phyloP scores from a whole-genome alignment of 176 grass and related monocot genomes.

The Eleusine indica region DNA sequence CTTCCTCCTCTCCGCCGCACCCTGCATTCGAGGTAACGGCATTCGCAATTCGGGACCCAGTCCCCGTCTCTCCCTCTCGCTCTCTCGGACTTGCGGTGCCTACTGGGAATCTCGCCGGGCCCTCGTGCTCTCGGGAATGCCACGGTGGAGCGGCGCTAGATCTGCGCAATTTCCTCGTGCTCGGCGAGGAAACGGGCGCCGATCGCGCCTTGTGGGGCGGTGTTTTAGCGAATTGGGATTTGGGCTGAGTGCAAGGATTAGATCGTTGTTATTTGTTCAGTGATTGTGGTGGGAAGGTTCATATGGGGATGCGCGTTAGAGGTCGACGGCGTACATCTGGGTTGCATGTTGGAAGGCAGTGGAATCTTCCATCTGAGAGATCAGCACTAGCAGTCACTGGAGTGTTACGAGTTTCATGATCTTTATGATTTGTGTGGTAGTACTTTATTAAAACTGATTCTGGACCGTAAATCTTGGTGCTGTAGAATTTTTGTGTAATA shows the following conservation, averaged over 20 bases:
- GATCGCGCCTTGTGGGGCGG: conserved; percentile 4
- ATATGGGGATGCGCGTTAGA: background rate
- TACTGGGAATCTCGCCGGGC: background rate
- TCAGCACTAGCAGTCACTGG: background rate
- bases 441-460: background rate
- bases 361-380: background rate
- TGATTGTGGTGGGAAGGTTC: background rate
- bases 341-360: background rate
- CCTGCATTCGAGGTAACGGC: conserved; percentile 58
- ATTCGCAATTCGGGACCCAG: background rate
- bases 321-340: background rate
- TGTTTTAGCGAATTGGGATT: background rate
- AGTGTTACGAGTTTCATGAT: background rate
- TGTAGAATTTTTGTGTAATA: background rate
- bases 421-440: background rate
- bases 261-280: background rate
- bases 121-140: conserved; percentile 17
- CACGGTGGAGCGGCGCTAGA: conserved; percentile 22
- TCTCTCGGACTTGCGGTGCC: background rate
- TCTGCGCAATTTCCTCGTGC: conserved; percentile 19
- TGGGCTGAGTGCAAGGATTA: background rate
- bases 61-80: background rate
- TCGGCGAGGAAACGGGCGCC: background rate
- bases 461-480: background rate
- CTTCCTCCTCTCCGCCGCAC: conserved; percentile 51